Percentiles rank a stretch among this genome's conserved stretches.
Evolutionary conservation across 495 filamentous ascomycete species (phyloP).

Genomic region (Aspergillus diversus): DNA sequence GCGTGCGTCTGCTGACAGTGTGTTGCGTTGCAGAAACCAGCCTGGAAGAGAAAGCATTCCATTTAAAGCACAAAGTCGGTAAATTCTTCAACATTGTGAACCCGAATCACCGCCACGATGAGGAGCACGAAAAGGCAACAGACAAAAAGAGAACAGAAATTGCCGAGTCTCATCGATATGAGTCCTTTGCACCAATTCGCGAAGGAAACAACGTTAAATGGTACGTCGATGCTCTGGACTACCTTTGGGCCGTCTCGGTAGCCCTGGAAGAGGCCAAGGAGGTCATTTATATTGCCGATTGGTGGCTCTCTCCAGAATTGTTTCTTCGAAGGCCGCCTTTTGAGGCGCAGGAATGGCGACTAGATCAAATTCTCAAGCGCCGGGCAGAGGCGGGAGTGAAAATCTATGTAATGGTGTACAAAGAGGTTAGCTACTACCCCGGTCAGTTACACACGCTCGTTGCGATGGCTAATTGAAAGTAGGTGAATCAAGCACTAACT

Average conservation of each 20-base stretch:
- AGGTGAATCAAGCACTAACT: conserved; percentile 76
- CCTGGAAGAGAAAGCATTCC: conserved; percentile 50
- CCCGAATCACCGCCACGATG: conserved; percentile 91
- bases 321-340: conserved; percentile 86
- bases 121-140: conserved; percentile 82
- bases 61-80: conserved; percentile 66
- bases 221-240: conserved; percentile 94
- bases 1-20: conserved; percentile 17
- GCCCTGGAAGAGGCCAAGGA: conserved; percentile 88
- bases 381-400: conserved; percentile 90
- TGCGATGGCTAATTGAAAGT: conserved; percentile 9
- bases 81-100: conserved; percentile 79
- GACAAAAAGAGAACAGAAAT: conserved; percentile 78
- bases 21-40: conserved; percentile 34
- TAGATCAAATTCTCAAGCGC: conserved; percentile 86
- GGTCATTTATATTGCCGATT: conserved; percentile 93
- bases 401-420: conserved; percentile 93
- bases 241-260: conserved; percentile 88
- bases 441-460: conserved; percentile 1
- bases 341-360: conserved; percentile 80
- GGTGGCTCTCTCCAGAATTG: conserved; percentile 95
- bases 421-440: conserved; percentile 58
- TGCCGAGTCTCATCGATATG: conserved; percentile 76
- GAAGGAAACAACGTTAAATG: conserved; percentile 90
- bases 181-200: conserved; percentile 82